A percentile compares a stretch with the other conserved stretches of the same genome.
Evolutionary conservation across 352 stramenopile genomes (phyloP).

Genomic region (Phytophthora multivora): DNA sequence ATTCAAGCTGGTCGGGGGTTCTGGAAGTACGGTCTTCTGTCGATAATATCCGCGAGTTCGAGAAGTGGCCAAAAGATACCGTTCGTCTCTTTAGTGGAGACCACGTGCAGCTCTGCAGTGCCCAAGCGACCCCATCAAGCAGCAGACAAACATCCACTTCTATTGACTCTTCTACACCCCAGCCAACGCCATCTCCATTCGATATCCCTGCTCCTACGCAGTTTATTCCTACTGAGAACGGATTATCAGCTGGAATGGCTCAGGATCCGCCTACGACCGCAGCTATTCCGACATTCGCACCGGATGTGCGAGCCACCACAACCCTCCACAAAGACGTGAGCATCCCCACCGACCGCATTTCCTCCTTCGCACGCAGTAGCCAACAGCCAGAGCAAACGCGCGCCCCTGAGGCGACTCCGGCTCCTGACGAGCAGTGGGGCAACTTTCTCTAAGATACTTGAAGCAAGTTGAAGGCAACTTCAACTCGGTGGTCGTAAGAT

Average conservation of each 20-base stretch:
- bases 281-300: conserved; percentile 2
- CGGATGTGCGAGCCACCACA: conserved; percentile 23
- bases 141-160: not conserved
- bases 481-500: conserved; percentile 19
- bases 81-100: conserved; percentile 44
- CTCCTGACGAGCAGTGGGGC: conserved; percentile 21
- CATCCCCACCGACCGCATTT: conserved; percentile 7
- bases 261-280: not conserved
- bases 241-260: not conserved
- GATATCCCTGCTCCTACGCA: conserved; percentile 2
- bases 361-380: conserved; percentile 13
- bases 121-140: not conserved
- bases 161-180: not conserved
- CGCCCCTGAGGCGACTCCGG: conserved; percentile 13
- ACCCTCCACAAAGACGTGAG: conserved; percentile 29
- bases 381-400: conserved; percentile 27
- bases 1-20: conserved; percentile 38
- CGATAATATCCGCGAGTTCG: conserved; percentile 48
- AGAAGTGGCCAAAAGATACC: conserved; percentile 43
- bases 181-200: not conserved
- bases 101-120: conserved; percentile 26
- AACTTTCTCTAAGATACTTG: conserved; percentile 20
- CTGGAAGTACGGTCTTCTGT: conserved; percentile 61
- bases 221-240: not conserved
- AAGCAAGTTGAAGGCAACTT: conserved; percentile 25